A percentile compares a stretch with the other conserved stretches of the same genome.
phyloP scores from a whole-genome alignment of 352 stramenopile species.

The Aphanomyces invadans region DNA sequence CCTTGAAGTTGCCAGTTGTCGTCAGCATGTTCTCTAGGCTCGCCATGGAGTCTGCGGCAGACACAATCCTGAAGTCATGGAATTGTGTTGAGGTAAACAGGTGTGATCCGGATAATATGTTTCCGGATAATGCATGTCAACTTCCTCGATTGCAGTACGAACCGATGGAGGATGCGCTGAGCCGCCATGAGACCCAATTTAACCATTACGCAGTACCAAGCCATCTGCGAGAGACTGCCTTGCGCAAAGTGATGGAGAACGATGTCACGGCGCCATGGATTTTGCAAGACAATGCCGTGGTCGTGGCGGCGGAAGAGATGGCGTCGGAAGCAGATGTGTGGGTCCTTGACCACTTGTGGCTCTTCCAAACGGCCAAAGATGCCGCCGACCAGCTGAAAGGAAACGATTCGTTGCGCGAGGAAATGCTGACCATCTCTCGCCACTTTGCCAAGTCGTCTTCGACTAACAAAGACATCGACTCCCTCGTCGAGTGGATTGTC shows the following conservation, averaged over 20 bases:
- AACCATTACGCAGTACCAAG: conserved; percentile 34
- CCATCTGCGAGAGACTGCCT: conserved; percentile 32
- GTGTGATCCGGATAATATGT: not conserved
- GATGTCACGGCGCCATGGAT: conserved; percentile 22
- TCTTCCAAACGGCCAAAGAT: conserved; percentile 36
- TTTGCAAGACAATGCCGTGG: conserved; percentile 26
- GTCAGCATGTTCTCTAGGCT: not conserved
- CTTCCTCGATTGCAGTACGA: not conserved
- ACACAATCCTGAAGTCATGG: not conserved
- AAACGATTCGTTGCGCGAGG: conserved; percentile 25
- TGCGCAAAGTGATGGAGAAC: conserved; percentile 31
- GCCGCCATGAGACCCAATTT: conserved; percentile 37
- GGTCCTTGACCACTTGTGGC: conserved; percentile 32
- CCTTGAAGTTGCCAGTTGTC: conserved; percentile 36
- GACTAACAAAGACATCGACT: not conserved
- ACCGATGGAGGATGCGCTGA: conserved; percentile 19
- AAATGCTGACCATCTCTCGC: conserved; percentile 24
- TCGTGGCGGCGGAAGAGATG: conserved; percentile 26
- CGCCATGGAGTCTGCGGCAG: too few species aligned
- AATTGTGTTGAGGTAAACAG: not conserved
- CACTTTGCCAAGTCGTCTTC: not conserved
- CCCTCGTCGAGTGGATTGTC: conserved; percentile 28
- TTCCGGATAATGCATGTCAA: not conserved
- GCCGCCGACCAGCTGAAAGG: conserved; percentile 35
- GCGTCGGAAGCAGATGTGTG: conserved; percentile 26